Evolutionary conservation across 164 flowering plant species (phyloP), one percentile per base, ranked within the genome.

Genomic region (Nelumbo lutea): DNA sequence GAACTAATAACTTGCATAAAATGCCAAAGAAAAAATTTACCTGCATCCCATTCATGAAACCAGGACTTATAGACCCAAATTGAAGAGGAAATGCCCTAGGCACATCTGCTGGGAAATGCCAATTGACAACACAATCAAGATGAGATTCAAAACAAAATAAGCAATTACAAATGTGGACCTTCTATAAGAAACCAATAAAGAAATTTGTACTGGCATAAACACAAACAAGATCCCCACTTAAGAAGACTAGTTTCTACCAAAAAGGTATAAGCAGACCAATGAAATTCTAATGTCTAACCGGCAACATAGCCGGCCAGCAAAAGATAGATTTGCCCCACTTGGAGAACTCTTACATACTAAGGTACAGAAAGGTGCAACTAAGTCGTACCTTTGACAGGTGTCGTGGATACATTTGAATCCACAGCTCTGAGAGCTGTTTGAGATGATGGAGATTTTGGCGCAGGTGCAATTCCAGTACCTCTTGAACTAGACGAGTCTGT

Each of bases 11-110:
- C 27, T 27, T 27, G 27, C 27, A 27, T 27, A 27, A 27, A 27
- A 27, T 27, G 27, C 27, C 27, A 27, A 27, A 27, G 3, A 6
- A 58, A 1, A 65, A 57, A 47, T 27, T 3, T 79, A 88, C 93
- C 91, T 88, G 93, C 90, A 91, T 82, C 51, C 84, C 90, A 74
- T 89, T 83, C 80, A 89, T 75, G 27, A 81, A 65, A 59, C 86
- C 86, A 65, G 93, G 88, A 76, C 82, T 82, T 71, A 92, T 66
- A 39, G 85, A 76, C 43, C 98, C 98, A 85, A 92, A 92, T 73
- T 92, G 98, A 62, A 90, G 83, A 61, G 89, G 27, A 61, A 85
- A 81, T 52, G 74, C 71, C 73, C 67, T 81, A 42, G 85, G 69
- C 1, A 76, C 77, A 74, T 85, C 98, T 48, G 80, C 96, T 76